Evolutionary conservation across 441 rosid genomes (phyloP), one percentile per base, ranked within the genome.

Genomic region (Erysimum pusillum): DNA sequence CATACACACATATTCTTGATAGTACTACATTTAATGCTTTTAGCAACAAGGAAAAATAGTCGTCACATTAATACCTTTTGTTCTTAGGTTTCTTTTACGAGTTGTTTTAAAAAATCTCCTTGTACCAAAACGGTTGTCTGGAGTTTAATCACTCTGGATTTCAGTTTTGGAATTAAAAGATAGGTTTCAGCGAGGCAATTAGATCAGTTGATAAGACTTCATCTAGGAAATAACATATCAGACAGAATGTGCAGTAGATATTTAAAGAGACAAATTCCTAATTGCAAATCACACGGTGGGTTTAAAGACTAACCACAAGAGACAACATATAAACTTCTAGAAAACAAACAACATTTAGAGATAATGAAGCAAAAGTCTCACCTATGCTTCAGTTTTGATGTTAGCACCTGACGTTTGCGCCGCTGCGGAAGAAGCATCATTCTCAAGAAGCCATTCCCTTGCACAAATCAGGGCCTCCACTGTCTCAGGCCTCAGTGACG

Each of bases 381-480:
- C 49, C 82, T 87, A 89, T 56, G 85, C 79, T 73, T 87, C 97
- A 86, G 87, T 53, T 79, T 87, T 88, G 85, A 85, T 86, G 39
- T 58, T 20, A 22, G 85, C 85, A 73, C 74, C 84, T 25, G 93
- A 81, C 49, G 44, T 56, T 20, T 83, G 88, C 5, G 73, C 66
- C 18, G 86, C 69, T 57, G 85, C 87, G 20, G 69, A 69, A 63
- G 76, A 56, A 65, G 67, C 64, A 61, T 42, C 69, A 32, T 54
- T 69, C 57, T 52, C 79, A 32, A 52, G 94, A 65, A 92, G 85
- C 97, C 98, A 92, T 45, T 92, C 94, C 90, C 87, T 94, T 13
- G 94, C 91, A 13, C 98, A 94, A 15, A 94, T 83, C 59, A 92
- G 85, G 58, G 98, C 97, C 79, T 92, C 97, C 65, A 92, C 84